Evolutionary conservation across 371 early-diverging fungal species (phyloP), one percentile per base, ranked within the genome.

Genomic region (Fennellomyces sp.): DNA sequence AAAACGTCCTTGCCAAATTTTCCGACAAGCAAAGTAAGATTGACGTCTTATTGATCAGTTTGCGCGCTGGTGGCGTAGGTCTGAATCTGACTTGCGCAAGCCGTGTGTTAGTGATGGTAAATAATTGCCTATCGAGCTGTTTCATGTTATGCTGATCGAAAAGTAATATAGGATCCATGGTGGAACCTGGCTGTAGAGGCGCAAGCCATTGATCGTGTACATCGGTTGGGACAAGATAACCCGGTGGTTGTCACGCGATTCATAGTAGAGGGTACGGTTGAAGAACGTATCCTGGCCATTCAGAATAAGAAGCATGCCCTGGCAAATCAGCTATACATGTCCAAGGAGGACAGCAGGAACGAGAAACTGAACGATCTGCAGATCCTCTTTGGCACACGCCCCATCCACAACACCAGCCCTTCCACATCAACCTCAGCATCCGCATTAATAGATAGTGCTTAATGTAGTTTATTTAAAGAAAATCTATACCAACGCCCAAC

Each of bases 31-130:
- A 65, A 1, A 52, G 51, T 7, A 82, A 86, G 28, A 68, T 78
- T 0, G 68, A 63, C 3, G 87, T 95, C 3, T 70, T 97, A 21
- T 72, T 97, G 25, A 85, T 95, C 54, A 93, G 93, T 63, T 76
- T 96, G 33, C 88, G 90, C 61, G 92, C 95, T 19, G 89, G 89
- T 67, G 96, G 95, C 25, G 91, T 97, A 10, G 97, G 96, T 0
- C 71, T 97, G 30, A 96, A 96, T 64, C 63, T 97, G 61, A 93
- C 94, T 0, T 76, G 80, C 23, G 96, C 96, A 0, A 87, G 68
- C 50, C 83, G 89, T 2, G 92, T 93, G 1, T 59, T 67, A 69
- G 88, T 89, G 74, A 74, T 84, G 86, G 84, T 84, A 78, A 58
- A 58, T 36, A 28, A 33, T 13, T 6, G 26, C 5, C 26, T 28